Evolutionary conservation across 2,329 filamentous ascomycete species (phyloP).

Genomic region (Pezicula carpinea): DNA sequence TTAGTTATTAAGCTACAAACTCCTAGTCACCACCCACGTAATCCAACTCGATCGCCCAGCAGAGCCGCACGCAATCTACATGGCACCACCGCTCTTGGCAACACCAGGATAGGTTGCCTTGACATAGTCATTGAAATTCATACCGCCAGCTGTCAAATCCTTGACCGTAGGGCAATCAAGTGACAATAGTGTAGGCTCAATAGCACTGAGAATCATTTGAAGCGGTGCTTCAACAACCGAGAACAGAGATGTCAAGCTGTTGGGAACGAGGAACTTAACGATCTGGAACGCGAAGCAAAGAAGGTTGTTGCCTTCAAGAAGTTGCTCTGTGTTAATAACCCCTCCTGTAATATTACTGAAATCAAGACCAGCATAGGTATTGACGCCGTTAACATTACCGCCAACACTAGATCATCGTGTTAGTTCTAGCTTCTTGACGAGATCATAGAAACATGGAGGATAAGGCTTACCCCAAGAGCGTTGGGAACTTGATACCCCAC

Average conservation of each 20-base stretch:
- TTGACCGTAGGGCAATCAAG: conserved; percentile 26
- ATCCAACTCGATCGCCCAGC: too few relatives aligned
- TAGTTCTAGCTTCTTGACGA: neutral
- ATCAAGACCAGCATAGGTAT: conserved; percentile 44
- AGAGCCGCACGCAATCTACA: too few relatives aligned
- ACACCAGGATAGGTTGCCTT: conserved; percentile 6
- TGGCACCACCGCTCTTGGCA: conserved; percentile 1
- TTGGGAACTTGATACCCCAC: neutral
- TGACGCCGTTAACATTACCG: conserved; percentile 45
- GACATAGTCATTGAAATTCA: neutral
- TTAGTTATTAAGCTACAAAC: too few relatives aligned
- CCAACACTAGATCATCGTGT: conserved; percentile 30
- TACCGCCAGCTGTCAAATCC: conserved; percentile 12
- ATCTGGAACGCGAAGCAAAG: conserved; percentile 38
- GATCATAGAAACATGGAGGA: neutral
- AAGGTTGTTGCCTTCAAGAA: conserved; percentile 43
- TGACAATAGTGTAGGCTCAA: conserved; percentile 20
- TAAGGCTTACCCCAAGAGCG: neutral
- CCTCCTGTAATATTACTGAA: conserved; percentile 37
- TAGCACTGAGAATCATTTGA: conserved; percentile 11
- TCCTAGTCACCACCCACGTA: too few relatives aligned
- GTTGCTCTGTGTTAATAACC: conserved; percentile 35
- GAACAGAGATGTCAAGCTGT: conserved; percentile 34
- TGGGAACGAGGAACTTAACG: conserved; percentile 34
- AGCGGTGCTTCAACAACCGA: conserved; percentile 29